These are phyloP conservation scores for Globisporangium nodosum DNA, from an alignment of 352 stramenopile species.

Conservation along the genomic window DNA sequence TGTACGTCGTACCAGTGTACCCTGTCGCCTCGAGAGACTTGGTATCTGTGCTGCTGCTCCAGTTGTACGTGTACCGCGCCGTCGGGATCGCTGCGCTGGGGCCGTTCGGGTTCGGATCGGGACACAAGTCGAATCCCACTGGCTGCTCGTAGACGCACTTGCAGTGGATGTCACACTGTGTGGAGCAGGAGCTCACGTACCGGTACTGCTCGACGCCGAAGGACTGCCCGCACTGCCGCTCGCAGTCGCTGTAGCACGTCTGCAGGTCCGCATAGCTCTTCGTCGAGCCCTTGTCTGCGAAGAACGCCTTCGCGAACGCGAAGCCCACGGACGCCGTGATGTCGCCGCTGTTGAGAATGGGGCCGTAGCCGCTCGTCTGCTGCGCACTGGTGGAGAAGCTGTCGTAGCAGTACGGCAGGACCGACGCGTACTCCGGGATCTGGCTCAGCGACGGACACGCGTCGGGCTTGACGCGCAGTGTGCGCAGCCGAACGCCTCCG, in stretches of 20 bases:
- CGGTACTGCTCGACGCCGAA: constrained; percentile 58
- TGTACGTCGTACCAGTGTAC: constrained; percentile 35
- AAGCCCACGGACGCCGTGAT: constrained; percentile 39
- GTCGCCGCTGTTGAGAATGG: constrained; percentile 50
- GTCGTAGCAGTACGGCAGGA: constrained; percentile 62
- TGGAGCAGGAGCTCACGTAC: constrained; percentile 35
- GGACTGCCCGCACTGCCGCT: constrained; percentile 27
- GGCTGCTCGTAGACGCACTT: constrained; percentile 68
- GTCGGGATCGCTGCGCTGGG: constrained; percentile 22
- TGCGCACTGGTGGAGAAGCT: constrained; percentile 28
- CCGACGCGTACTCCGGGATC: constrained; percentile 55
- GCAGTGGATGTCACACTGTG: constrained; percentile 46
- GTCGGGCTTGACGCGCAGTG: constrained; percentile 45
- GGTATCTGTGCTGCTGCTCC: constrained; percentile 25
- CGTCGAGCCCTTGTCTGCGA: constrained; percentile 27
- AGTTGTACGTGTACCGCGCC: constrained; percentile 51
- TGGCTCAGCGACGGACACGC: constrained; percentile 41
- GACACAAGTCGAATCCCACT: constrained; percentile 34
- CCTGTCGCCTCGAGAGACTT: constrained; percentile 14
- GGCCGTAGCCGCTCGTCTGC: constrained; percentile 42
- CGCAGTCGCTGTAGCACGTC: constrained; percentile 51
- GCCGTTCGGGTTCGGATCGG: constrained; percentile 47
- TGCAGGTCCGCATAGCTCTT: constrained; percentile 47
- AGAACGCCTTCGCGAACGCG: constrained; percentile 42
- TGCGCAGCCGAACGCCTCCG: constrained; percentile 47